Evolutionary conservation across 257 asterid species (phyloP).

Genomic region (Solanum rostratum): DNA sequence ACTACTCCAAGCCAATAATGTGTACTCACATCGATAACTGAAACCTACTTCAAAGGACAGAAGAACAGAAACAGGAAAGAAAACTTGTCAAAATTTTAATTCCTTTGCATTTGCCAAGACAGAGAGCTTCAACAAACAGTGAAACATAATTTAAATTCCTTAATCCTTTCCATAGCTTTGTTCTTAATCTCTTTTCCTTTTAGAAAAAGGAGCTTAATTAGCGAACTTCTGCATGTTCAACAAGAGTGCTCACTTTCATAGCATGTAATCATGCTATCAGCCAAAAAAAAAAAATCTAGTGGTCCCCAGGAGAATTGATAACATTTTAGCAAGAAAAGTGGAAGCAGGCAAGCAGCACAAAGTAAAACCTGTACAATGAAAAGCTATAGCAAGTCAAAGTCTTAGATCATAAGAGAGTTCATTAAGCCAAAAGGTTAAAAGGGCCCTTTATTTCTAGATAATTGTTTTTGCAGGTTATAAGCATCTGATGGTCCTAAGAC

Average conservation of each 20-base stretch:
- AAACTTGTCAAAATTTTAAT: neutral
- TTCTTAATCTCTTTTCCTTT: neutral
- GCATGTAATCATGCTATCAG: neutral
- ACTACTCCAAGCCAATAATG: neutral
- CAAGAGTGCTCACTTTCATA: neutral
- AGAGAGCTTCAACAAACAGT: neutral
- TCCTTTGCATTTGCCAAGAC: neutral
- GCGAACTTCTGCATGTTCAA: neutral
- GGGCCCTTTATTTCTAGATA: neutral
- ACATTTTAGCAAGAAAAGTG: neutral
- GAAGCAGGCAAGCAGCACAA: neutral
- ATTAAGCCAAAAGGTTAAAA: neutral
- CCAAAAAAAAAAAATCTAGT: neutral
- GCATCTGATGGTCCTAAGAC: neutral
- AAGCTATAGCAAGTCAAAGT: neutral
- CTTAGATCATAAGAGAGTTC: neutral
- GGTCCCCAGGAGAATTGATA: neutral
- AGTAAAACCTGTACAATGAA: neutral
- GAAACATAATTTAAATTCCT: neutral
- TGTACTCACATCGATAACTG: neutral
- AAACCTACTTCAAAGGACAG: neutral
- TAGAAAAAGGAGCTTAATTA: neutral
- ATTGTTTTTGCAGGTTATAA: neutral
- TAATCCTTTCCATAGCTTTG: neutral
- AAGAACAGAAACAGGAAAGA: neutral